These are phyloP conservation scores for Podospora conica DNA, from an alignment of 495 filamentous ascomycete species.

Conservation along the genomic window DNA sequence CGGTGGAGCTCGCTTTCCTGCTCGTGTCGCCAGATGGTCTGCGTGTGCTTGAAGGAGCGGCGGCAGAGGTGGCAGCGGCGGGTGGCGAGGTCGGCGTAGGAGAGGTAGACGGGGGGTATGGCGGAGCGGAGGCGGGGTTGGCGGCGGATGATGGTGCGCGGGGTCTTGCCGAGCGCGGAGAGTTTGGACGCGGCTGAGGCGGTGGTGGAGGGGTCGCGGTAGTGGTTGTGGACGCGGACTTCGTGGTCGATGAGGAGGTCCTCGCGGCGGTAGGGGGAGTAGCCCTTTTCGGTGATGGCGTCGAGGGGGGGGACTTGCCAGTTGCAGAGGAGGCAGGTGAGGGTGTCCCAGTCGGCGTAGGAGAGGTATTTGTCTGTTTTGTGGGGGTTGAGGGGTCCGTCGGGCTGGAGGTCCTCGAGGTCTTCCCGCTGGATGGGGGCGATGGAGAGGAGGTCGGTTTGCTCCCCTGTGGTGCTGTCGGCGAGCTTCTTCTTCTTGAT, in stretches of 20 bases:
- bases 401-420: conserved; percentile 13
- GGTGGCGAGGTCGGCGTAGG: conserved; percentile 63
- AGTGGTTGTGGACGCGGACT: conserved; percentile 23
- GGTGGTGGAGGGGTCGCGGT: conserved; percentile 28
- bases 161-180: conserved; percentile 20
- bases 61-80: conserved; percentile 75
- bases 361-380: conserved; percentile 25
- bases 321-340: conserved; percentile 30
- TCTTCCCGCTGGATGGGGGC: conserved; percentile 2
- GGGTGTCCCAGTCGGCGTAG: conserved; percentile 30
- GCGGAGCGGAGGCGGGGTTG: conserved; percentile 23
- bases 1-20: conserved; percentile 68
- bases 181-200: conserved; percentile 28
- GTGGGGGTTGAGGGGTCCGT: conserved; percentile 17
- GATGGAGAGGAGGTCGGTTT: conserved; percentile 6
- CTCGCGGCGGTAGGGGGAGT: conserved; percentile 18
- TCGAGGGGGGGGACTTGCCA: conserved; percentile 23
- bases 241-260: conserved; percentile 31
- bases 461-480: conserved; percentile 13
- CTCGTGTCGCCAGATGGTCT: conserved; percentile 70
- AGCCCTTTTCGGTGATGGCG: conserved; percentile 15
- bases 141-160: conserved; percentile 23
- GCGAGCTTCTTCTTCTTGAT: conserved; percentile 22
- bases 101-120: conserved; percentile 30
- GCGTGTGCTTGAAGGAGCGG: conserved; percentile 62